Conservation (phyloP, 495 filamentous ascomycete species). For the Aspergillus nanangensis region DNA sequence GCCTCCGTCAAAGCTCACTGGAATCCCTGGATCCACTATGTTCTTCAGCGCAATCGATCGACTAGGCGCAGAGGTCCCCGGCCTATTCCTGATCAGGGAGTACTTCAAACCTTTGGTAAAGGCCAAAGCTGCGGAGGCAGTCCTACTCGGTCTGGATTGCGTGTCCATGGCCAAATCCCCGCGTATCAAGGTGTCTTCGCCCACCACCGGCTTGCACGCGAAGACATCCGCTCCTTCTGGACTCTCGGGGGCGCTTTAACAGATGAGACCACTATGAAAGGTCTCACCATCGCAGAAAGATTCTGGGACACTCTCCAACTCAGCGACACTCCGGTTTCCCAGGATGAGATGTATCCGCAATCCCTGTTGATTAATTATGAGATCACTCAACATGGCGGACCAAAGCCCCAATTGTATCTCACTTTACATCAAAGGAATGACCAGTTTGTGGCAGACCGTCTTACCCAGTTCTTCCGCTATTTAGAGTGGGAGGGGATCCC, state of each 20-base stretch:
- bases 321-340: neutral
- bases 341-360: neutral
- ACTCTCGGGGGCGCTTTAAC: neutral
- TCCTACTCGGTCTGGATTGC: neutral
- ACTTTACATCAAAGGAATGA: neutral
- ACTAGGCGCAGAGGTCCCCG: neutral
- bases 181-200: neutral
- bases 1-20: neutral
- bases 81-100: too few species aligned
- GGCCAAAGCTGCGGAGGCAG: too few species aligned
- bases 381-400: neutral
- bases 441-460: neutral
- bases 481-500: neutral
- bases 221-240: neutral
- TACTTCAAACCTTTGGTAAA: too few species aligned
- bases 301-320: neutral
- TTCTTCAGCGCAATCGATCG: neutral
- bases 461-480: neutral
- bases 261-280: neutral
- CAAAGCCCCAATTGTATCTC: neutral
- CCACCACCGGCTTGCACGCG: neutral
- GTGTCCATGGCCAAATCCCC: neutral
- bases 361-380: conserved; percentile 3
- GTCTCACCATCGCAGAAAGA: neutral
- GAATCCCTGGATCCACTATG: neutral